Conservation (phyloP, 257 asterid species). For the Linaria vulgaris region DNA sequence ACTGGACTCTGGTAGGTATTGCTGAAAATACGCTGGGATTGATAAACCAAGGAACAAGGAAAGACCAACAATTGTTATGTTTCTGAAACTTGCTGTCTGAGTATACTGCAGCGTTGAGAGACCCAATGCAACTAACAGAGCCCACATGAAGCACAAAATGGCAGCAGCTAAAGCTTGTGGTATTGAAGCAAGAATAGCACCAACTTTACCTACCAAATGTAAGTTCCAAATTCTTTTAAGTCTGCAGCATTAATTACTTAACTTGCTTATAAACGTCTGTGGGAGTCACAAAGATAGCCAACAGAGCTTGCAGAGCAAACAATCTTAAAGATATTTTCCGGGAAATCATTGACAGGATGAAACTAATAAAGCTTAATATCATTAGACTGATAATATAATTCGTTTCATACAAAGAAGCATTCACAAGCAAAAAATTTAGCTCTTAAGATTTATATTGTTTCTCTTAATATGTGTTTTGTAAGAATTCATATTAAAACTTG, state of each 20-base stretch:
- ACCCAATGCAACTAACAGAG: conserved; percentile 74
- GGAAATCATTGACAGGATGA: neutral
- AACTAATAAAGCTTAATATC: no score
- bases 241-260: neutral
- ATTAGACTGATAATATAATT: no score
- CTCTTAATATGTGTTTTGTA: no score
- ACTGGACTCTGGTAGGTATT: conserved; percentile 71
- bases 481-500: no score
- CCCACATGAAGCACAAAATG: conserved; percentile 89
- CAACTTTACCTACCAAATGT: conserved; percentile 70
- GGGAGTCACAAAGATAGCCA: neutral
- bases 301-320: neutral
- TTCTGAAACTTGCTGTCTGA: conserved; percentile 74
- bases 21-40: conserved; percentile 86
- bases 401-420: no score
- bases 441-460: no score
- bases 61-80: conserved; percentile 79
- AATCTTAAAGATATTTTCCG: neutral
- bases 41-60: conserved; percentile 93
- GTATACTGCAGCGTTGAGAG: conserved; percentile 76
- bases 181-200: conserved; percentile 94
- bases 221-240: conserved; percentile 20
- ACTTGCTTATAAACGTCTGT: neutral
- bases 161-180: conserved; percentile 98
- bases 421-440: no score